Conservation (phyloP, 768 basidiomycete genomes). For the Tubosaeta brunneosetosa region DNA sequence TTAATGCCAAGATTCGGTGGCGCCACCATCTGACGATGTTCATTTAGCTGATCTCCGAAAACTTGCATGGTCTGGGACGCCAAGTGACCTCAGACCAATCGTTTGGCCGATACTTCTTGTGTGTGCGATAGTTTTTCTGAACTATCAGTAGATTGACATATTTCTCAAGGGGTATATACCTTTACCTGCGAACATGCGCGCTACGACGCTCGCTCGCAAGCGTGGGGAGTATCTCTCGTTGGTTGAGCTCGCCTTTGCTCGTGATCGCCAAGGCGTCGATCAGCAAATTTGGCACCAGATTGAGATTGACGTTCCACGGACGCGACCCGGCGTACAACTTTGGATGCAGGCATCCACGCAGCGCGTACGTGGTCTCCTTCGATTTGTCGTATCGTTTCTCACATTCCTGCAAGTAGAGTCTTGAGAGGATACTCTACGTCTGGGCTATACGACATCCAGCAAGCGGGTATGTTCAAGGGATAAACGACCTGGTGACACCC, state of each 20-base stretch:
- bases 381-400: constrained; percentile 4
- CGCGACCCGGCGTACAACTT: constrained; percentile 81
- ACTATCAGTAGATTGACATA: constrained; percentile 4
- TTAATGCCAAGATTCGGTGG: background rate
- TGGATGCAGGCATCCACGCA: constrained; percentile 93
- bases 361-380: constrained; percentile 50
- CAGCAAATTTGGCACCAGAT: constrained; percentile 99
- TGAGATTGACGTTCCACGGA: constrained; percentile 95
- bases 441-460: constrained; percentile 99
- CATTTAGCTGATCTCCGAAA: constrained; percentile 74
- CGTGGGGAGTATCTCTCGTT: constrained; percentile 88
- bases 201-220: constrained; percentile 78
- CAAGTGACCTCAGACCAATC: constrained; percentile 79
- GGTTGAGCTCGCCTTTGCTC: constrained; percentile 84
- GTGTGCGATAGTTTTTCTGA: constrained; percentile 28
- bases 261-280: constrained; percentile 81
- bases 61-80: constrained; percentile 93
- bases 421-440: constrained; percentile 94
- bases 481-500: constrained; percentile 96
- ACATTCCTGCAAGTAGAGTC: constrained; percentile 50
- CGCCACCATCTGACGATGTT: constrained; percentile 5
- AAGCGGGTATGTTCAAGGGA: constrained; percentile 97
- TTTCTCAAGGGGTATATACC: constrained; percentile 82
- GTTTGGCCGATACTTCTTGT: constrained; percentile 94
- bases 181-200: constrained; percentile 68